These are phyloP conservation scores for Haplographium delicatum DNA, from an alignment of 495 filamentous ascomycete genomes.

Conservation along the genomic window DNA sequence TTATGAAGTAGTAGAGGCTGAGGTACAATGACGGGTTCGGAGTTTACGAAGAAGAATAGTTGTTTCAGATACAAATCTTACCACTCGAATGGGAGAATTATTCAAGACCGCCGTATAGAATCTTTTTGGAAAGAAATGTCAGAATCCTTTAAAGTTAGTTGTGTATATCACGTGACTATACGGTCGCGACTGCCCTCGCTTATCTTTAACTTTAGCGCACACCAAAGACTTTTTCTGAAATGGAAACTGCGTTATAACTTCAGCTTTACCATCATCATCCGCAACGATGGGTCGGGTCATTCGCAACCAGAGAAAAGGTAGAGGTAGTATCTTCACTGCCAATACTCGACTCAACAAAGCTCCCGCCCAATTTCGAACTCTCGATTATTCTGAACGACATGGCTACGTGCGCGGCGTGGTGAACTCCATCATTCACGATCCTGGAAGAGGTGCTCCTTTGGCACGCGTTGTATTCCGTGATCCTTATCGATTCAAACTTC, in stretches of 20 bases:
- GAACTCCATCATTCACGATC: constrained; percentile 99
- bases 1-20: too few relatives aligned
- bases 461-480: constrained; percentile 95
- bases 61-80: too few relatives aligned
- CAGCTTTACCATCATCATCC: constrained; percentile 6
- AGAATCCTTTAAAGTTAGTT: too few relatives aligned
- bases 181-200: neutral
- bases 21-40: too few relatives aligned
- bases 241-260: constrained; percentile 3
- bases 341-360: constrained; percentile 83
- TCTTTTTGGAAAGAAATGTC: too few relatives aligned
- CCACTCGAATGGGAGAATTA: too few relatives aligned
- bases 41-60: too few relatives aligned
- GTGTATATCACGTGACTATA: too few relatives aligned
- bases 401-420: constrained; percentile 95
- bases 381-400: constrained; percentile 93
- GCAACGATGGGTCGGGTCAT: constrained; percentile 72
- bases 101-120: too few relatives aligned
- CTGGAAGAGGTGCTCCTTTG: constrained; percentile 95
- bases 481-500: constrained; percentile 83
- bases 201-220: neutral
- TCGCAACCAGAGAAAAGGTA: constrained; percentile 63
- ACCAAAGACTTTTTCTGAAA: neutral
- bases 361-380: constrained; percentile 82
- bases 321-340: constrained; percentile 84